Conservation (phyloP, 1,284 basidiomycete species). For the Cryptococcus jaspeensis region DNA sequence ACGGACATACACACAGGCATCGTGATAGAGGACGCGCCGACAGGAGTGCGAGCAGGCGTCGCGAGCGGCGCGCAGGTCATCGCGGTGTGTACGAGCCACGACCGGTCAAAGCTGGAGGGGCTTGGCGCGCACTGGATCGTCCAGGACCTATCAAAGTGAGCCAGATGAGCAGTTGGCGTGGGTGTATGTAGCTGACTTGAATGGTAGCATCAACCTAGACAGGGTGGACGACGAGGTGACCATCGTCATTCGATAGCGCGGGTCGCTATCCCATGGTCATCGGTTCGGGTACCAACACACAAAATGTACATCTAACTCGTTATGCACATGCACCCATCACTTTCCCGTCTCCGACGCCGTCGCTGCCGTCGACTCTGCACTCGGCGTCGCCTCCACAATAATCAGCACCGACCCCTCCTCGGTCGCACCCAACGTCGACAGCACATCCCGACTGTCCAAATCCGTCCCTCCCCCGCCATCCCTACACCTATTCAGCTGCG, state of each 20-base stretch:
- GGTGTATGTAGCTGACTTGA: too few relatives aligned
- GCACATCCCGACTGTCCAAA: too few relatives aligned
- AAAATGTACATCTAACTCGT: too few relatives aligned
- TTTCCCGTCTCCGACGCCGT: neutral
- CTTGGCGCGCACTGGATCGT: constrained; percentile 48
- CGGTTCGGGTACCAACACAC: too few relatives aligned
- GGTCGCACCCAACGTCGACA: neutral
- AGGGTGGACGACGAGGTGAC: neutral
- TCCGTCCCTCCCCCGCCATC: too few relatives aligned
- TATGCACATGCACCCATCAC: neutral
- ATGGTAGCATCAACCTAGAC: neutral
- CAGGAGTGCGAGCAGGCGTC: constrained; percentile 68
- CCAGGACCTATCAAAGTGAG: constrained; percentile 32
- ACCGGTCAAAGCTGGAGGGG: constrained; percentile 59
- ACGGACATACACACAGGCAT: constrained; percentile 63
- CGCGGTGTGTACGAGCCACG: constrained; percentile 74
- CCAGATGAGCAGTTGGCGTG: too few relatives aligned
- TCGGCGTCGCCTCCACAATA: neutral
- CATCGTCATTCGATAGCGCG: neutral
- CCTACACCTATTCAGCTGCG: too few relatives aligned
- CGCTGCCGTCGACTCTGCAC: neutral
- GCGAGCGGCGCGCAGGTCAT: constrained; percentile 69
- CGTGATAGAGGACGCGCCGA: constrained; percentile 79
- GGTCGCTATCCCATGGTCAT: too few relatives aligned
- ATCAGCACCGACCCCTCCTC: neutral